phyloP scores from a whole-genome alignment of 345 rosid species.

The Eucalyptus cladocalyx region DNA sequence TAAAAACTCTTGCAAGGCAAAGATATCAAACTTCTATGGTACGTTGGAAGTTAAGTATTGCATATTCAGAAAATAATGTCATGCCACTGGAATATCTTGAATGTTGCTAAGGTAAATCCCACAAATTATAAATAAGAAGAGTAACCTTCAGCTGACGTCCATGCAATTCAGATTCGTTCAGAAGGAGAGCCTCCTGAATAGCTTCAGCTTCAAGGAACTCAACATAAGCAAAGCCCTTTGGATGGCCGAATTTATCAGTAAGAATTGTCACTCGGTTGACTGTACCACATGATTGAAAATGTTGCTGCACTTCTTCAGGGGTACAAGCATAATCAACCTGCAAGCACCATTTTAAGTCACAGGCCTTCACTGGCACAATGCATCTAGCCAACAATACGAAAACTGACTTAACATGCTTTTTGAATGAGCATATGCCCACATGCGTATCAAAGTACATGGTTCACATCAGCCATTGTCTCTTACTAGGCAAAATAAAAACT shows the following conservation, averaged over 20 bases:
- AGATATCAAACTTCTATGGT: background rate
- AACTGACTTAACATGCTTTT: background rate
- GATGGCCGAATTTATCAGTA: slow-evolving; percentile 91
- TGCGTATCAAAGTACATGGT: background rate
- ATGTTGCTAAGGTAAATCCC: background rate
- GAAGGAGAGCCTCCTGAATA: slow-evolving; percentile 68
- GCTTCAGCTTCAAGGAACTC: slow-evolving; percentile 86
- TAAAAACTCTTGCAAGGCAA: background rate
- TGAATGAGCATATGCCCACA: background rate
- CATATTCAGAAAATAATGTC: background rate
- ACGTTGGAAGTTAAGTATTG: background rate
- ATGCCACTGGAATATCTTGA: background rate
- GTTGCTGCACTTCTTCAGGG: slow-evolving; percentile 98
- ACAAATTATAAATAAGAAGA: background rate
- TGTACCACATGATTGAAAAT: slow-evolving; percentile 94
- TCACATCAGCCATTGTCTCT: background rate
- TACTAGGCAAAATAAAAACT: background rate
- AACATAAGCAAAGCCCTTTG: slow-evolving; percentile 96
- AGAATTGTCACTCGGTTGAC: slow-evolving; percentile 90
- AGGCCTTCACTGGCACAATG: background rate
- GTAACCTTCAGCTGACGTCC: slow-evolving; percentile 86
- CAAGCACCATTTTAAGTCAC: background rate
- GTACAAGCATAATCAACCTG: slow-evolving; percentile 96
- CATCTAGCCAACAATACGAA: background rate
- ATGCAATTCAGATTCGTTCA: slow-evolving; percentile 91